Evolutionary conservation across 352 stramenopile genomes (phyloP), one percentile per base, ranked within the genome.

Genomic region (Pythium periplocum): DNA sequence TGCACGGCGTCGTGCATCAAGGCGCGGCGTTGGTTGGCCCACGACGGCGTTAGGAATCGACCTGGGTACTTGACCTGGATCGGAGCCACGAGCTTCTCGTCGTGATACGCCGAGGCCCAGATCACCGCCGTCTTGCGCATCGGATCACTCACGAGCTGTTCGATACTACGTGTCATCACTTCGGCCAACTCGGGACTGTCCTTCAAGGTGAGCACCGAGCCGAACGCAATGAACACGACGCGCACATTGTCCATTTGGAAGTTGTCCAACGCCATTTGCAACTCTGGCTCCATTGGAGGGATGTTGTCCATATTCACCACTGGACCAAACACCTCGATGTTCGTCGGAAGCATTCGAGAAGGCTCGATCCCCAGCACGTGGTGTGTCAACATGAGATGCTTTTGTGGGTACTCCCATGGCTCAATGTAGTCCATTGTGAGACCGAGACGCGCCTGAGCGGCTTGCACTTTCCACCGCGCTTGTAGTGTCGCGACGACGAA

Each of bases 1-100:
- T 59, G 57, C 57, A 59, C 51, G 51, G 51, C 57, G 51, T 64
- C 57, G 47, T 64, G 57, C 57, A 64, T 64, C 36, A 64, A 37
- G 30, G 51, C 57, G 31, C 57, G 57, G 7, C 57, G 57, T 51
- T 59, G 51, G 51, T 59, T 64, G 51, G 46, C 47, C 57, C 57
- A 64, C 42, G 42, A 52, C 10, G 57, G 57, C 35, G 57, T 64
- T 41, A 64, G 57, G 34, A 64, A 56, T 4, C 57, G 51, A 2
- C 51, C 57, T 8, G 57, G 57, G 41, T 48, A 64, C 47, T 56
- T 55, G 3, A n/a, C 48, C 36, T 59, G 51, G 51, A 59, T 42
- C 5, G 45, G 57, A 4, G 26, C 44, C 12, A 49, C 55, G 45
- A 49, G 57, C 4, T 33, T 41, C 6, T 49, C n/a, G 32, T 59